Percentiles rank a stretch among this genome's conserved stretches.
Evolutionary conservation across 306 rosid species (phyloP).

Genomic region (Lathyrus oleraceus): DNA sequence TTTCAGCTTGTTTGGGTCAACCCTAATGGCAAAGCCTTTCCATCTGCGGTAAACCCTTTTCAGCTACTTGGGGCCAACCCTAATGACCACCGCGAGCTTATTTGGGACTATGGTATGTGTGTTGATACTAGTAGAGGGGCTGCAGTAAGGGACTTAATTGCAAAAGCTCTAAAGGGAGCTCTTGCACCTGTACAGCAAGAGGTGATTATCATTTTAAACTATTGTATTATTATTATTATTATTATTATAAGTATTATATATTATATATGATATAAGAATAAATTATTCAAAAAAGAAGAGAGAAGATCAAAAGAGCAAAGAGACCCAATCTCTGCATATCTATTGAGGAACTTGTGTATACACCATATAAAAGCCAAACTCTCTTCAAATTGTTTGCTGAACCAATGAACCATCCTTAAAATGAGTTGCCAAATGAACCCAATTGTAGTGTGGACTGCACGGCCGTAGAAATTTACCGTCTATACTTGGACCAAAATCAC

Average conservation of each 20-base stretch:
- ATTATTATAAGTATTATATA: not conserved
- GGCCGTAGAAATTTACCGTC: not conserved
- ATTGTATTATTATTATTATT: slow-evolving; percentile 17
- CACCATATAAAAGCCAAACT: not conserved
- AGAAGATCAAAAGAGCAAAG: slow-evolving; percentile 9
- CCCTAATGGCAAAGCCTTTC: slow-evolving; percentile 54
- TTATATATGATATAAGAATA: not conserved
- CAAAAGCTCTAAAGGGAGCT: slow-evolving; percentile 93
- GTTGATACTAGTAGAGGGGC: slow-evolving; percentile 95
- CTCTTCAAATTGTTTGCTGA: slow-evolving; percentile 6
- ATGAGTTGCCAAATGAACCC: slow-evolving; percentile 15
- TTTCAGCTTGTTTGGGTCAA: slow-evolving; percentile 98
- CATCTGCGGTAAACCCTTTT: slow-evolving; percentile 60
- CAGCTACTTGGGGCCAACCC: slow-evolving; percentile 96
- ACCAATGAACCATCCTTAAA: not conserved
- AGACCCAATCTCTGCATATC: slow-evolving; percentile 11
- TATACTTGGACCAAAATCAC: not conserved
- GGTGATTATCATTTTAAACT: slow-evolving; percentile 47
- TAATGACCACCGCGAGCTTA: slow-evolving; percentile 79
- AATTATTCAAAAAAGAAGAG: not conserved
- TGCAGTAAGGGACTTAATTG: slow-evolving; percentile 85
- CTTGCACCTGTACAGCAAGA: slow-evolving; percentile 88
- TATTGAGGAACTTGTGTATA: slow-evolving; percentile 16
- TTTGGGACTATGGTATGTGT: slow-evolving; percentile 97
- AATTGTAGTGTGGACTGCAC: not conserved